Evolutionary conservation across 441 rosid genomes (phyloP).

Genomic region (Sinapis alba): DNA sequence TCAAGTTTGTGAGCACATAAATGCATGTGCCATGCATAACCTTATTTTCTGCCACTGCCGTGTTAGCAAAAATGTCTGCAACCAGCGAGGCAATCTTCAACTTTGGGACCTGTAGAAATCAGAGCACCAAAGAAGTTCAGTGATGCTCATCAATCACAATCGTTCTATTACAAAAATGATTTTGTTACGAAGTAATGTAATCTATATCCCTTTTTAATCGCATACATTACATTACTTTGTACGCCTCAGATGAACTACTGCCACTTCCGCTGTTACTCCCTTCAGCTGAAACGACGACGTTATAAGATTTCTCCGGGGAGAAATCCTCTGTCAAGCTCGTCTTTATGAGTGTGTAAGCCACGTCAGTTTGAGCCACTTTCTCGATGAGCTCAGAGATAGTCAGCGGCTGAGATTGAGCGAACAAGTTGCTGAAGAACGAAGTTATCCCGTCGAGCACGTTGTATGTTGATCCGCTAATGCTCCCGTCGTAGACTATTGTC

Average conservation of each 20-base stretch:
- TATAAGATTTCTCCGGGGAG: slow-evolving; percentile 71
- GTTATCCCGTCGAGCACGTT: slow-evolving; percentile 82
- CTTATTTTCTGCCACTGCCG: slow-evolving; percentile 88
- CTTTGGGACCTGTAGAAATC: slow-evolving; percentile 61
- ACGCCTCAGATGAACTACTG: slow-evolving; percentile 44
- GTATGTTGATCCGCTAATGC: slow-evolving; percentile 53
- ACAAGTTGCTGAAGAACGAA: slow-evolving; percentile 75
- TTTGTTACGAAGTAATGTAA: slow-evolving; percentile 27
- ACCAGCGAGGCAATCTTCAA: slow-evolving; percentile 76
- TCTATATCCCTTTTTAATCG: slow-evolving; percentile 43
- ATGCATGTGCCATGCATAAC: slow-evolving; percentile 38
- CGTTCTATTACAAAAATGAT: slow-evolving; percentile 31
- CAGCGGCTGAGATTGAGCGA: slow-evolving; percentile 63
- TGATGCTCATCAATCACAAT: neutral
- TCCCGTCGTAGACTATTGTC: slow-evolving; percentile 70
- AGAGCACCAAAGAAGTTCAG: slow-evolving; percentile 10
- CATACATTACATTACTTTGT: slow-evolving; percentile 99
- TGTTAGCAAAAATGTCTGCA: slow-evolving; percentile 84
- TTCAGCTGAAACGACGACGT: slow-evolving; percentile 77
- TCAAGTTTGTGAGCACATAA: neutral
- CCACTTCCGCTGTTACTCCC: slow-evolving; percentile 54
- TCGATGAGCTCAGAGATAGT: slow-evolving; percentile 69
- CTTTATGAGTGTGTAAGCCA: slow-evolving; percentile 78
- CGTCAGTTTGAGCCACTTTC: slow-evolving; percentile 65
- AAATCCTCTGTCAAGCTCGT: slow-evolving; percentile 80